phyloP scores from a whole-genome alignment of 1,284 basidiomycete species.

The Ganoderma boninense region DNA sequence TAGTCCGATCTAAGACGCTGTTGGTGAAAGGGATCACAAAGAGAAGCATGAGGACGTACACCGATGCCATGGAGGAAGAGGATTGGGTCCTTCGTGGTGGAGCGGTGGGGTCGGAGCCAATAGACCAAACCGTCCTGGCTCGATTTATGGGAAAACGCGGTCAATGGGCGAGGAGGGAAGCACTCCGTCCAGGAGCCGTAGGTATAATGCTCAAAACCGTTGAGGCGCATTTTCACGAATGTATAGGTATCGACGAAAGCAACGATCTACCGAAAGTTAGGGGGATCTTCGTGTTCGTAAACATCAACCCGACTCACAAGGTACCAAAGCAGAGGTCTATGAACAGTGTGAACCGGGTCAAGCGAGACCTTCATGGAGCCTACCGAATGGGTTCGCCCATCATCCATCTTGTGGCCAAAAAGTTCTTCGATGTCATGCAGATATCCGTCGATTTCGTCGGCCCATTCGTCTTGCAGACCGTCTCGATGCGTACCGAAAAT shows the following conservation, averaged over 20 bases:
- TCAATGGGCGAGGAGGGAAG: constrained; percentile 63
- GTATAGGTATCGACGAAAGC: constrained; percentile 56
- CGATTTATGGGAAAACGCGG: constrained; percentile 53
- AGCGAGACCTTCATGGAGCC: constrained; percentile 61
- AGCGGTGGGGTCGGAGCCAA: constrained; percentile 68
- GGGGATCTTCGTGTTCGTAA: neutral
- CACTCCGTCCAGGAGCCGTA: constrained; percentile 46
- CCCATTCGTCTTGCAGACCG: constrained; percentile 48
- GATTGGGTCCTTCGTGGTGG: constrained; percentile 55
- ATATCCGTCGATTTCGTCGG: constrained; percentile 58
- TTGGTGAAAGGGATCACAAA: neutral
- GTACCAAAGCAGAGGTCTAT: constrained; percentile 72
- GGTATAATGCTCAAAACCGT: constrained; percentile 64
- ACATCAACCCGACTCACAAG: constrained; percentile 47
- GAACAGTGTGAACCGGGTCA: constrained; percentile 60
- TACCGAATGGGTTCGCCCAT: constrained; percentile 46
- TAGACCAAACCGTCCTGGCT: constrained; percentile 55
- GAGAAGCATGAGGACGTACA: constrained; percentile 45
- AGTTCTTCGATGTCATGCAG: constrained; percentile 47
- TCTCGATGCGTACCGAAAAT: constrained; percentile 53
- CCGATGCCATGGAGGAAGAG: constrained; percentile 75
- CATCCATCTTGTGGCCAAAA: constrained; percentile 49
- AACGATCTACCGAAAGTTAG: constrained; percentile 53
- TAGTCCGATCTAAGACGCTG: constrained; percentile 59
- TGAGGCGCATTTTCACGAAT: constrained; percentile 45